Evolutionary conservation across 208 protist genomes (phyloP), one percentile per base, ranked within the genome.

Genomic region (Leishmania lainsoni): DNA sequence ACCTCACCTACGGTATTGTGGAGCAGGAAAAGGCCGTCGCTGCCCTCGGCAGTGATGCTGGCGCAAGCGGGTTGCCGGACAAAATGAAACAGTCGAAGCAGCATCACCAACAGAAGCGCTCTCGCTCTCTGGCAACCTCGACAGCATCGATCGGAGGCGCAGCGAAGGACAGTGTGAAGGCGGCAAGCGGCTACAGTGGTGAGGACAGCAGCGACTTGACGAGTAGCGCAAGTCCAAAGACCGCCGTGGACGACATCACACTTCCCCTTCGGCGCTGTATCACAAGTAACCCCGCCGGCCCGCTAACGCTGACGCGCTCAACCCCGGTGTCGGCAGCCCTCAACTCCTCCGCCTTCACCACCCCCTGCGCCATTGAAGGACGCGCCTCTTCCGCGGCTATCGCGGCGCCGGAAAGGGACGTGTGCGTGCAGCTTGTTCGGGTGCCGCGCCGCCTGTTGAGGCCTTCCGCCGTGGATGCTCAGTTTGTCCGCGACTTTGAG

Each of bases 401-500:
- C 29, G 42, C 59, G 6, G 35, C 65, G 10, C 77, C 77, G 29
- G 42, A 66, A 52, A 61, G 35, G 5, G 77, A 83, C 68, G 32
- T 59, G 42, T 76, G 61, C 45, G 79, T 84, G 26, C 80, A 82
- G 65, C 84, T 87, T 0, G 80, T 66, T 1, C 76, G 76, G 22
- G 63, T 90, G 0, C 84, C 86, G 39, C 79, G 72, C 73, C 68
- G 75, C 20, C 63, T 87, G 29, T 63, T 80, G 78, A 68, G 76
- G 20, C 12, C 80, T 6, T 85, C 83, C 16, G 71, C 69, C 0
- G 81, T 68, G 22, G 76, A 79, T 35, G 79, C 78, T 29, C 79
- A 75, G 76, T 88, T 83, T 59, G 63, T 88, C 54, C 77, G 78
- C 45, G 82, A 86, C 29, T 81, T 82, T 32, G 82, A 81, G 66